Evolutionary conservation across 768 basidiomycete genomes (phyloP), one percentile per base, ranked within the genome.

Genomic region (Pluteus cervinus): DNA sequence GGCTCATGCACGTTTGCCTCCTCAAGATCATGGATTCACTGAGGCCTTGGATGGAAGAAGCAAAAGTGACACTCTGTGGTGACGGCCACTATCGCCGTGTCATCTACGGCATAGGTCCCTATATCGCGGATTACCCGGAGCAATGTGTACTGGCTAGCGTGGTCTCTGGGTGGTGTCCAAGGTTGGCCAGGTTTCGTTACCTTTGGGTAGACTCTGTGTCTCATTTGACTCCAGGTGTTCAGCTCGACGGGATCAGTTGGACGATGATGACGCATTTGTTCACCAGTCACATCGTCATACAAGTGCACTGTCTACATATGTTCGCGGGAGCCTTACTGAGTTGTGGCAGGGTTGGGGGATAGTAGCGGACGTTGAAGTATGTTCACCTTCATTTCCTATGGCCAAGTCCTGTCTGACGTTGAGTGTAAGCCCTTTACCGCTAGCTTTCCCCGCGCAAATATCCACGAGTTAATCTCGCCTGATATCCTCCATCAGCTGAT

Each of bases 111-210:
- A 44, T 67, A 10, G 56, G 51, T 11, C 52, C 58, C 1, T 65
- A 58, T 34, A 63, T 65, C 31, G 57, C 57, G 0, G 57, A 67
- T 35, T 65, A 67, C 26, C 63, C 62, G 0, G 61, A 65, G 42
- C 60, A 65, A 37, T 54, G 49, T 4, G 37, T 53, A 4, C 40
- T 64, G 1, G 43, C 61, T 1, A 48, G 58, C 18, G 47, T 60
- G 20, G 58, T 66, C 1, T 53, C 58, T 28, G 49, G 51, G 2
- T 65, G 60, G 62, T 67, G 48, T 30, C 43, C 49, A 24, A 46
- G 41, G 40, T 39, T 31, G 4, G 36, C 45, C n/a, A n/a, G n/a
- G n/a, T n/a, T n/a, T n/a, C n/a, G n/a, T n/a, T n/a, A n/a, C n/a
- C 4, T 21, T 7, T 26, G 20, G 17, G 7, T 20, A 25, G 20